These are phyloP conservation scores for Cylindrotheca closterium DNA, from an alignment of 108 stramenopile genomes.

Conservation along the genomic window DNA sequence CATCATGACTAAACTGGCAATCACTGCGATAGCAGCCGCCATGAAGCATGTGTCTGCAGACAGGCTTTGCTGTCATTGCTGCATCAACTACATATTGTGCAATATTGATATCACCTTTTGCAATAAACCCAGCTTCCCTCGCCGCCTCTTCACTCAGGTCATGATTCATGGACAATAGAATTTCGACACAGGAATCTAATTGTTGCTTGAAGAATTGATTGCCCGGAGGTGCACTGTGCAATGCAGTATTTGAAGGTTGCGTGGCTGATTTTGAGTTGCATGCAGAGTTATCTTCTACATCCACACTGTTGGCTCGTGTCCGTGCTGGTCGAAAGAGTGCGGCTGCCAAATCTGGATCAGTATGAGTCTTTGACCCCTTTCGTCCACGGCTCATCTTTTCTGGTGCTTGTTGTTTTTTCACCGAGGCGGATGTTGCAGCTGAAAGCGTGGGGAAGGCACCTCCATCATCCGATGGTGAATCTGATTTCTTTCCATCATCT, in stretches of 20 bases:
- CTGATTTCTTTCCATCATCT: no score
- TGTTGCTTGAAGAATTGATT: slow-evolving; percentile 35
- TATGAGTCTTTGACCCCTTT: slow-evolving; percentile 15
- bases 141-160: slow-evolving; percentile 60
- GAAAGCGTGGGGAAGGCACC: slow-evolving; percentile 44
- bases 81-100: slow-evolving; percentile 74
- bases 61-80: slow-evolving; percentile 56
- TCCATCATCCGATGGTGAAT: background rate
- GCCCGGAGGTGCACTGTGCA: background rate
- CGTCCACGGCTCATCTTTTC: slow-evolving; percentile 19
- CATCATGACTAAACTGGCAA: slow-evolving; percentile 76
- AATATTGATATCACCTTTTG: slow-evolving; percentile 63
- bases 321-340: slow-evolving; percentile 43
- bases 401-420: slow-evolving; percentile 3
- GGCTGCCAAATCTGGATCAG: slow-evolving; percentile 43
- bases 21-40: slow-evolving; percentile 79
- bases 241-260: background rate
- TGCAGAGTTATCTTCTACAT: slow-evolving; percentile 18
- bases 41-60: slow-evolving; percentile 75
- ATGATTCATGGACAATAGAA: slow-evolving; percentile 65
- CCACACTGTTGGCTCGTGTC: slow-evolving; percentile 47
- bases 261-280: slow-evolving; percentile 9
- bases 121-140: slow-evolving; percentile 46
- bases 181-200: slow-evolving; percentile 54
- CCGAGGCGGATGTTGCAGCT: slow-evolving; percentile 2